Conservation (phyloP, 2,329 filamentous ascomycete species). For the Cytospora paraplurivora region DNA sequence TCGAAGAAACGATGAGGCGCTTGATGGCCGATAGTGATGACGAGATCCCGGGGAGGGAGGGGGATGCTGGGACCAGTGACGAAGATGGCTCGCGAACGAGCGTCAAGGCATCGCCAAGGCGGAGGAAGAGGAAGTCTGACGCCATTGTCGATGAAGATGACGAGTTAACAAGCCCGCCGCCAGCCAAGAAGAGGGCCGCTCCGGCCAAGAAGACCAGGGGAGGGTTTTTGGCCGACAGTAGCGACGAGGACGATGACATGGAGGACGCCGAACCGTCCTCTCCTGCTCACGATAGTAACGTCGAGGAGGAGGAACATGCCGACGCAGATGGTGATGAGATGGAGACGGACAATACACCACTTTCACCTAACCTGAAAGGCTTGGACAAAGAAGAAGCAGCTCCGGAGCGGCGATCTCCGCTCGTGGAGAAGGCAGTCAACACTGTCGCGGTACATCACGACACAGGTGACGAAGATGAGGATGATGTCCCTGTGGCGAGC, state of each 20-base stretch:
- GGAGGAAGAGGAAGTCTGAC: conserved; percentile 39
- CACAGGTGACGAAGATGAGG: conserved; percentile 21
- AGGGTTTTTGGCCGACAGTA: conserved; percentile 29
- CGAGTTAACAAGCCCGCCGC: conserved; percentile 29
- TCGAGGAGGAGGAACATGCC: conserved; percentile 17
- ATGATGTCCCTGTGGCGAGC: conserved; percentile 16
- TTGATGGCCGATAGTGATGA: conserved; percentile 29
- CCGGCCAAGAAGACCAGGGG: conserved; percentile 27
- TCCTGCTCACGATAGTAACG: conserved; percentile 1
- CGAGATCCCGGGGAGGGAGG: conserved; percentile 25
- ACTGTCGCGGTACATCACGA: neutral
- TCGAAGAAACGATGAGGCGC: conserved; percentile 31
- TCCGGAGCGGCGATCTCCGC: conserved; percentile 1
- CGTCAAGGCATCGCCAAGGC: conserved; percentile 8
- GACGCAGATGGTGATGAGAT: conserved; percentile 36
- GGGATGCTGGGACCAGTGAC: conserved; percentile 5
- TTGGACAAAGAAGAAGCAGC: neutral
- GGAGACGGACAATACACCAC: conserved; percentile 32
- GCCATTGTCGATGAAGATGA: conserved; percentile 34
- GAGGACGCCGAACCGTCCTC: conserved; percentile 20
- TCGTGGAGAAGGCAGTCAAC: conserved; percentile 21
- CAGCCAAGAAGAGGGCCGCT: conserved; percentile 28
- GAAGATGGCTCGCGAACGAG: conserved; percentile 6
- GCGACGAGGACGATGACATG: conserved; percentile 40
- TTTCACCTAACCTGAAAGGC: conserved; percentile 24